Conservation (phyloP, 768 basidiomycete species). For the Ramaria sp. region DNA sequence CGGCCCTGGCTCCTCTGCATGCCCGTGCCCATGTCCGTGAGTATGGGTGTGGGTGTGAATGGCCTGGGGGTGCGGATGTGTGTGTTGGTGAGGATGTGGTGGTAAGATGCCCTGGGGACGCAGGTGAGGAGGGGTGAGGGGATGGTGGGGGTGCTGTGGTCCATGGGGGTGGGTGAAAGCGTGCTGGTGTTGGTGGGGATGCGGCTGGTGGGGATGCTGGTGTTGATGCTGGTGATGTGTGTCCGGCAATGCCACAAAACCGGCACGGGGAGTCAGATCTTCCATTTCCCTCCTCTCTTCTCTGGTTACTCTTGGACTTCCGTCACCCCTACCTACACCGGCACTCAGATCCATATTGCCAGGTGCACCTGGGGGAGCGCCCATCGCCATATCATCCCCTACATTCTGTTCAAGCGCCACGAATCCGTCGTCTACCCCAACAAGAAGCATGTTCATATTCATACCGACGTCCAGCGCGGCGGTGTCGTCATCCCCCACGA, state of each 20-base stretch:
- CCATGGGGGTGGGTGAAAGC: neutral
- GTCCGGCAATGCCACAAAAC: slow-evolving; percentile 1
- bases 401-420: neutral
- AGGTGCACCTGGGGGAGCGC: neutral
- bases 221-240: neutral
- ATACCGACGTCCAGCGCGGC: slow-evolving; percentile 7
- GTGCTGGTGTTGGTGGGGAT: neutral
- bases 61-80: neutral
- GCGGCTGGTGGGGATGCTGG: neutral
- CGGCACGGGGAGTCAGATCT: slow-evolving; percentile 12
- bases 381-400: slow-evolving; percentile 1
- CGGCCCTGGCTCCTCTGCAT: slow-evolving; percentile 36
- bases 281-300: neutral
- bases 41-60: neutral
- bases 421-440: neutral
- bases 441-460: slow-evolving; percentile 14
- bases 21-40: slow-evolving; percentile 1
- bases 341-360: neutral
- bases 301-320: slow-evolving; percentile 13
- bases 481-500: slow-evolving; percentile 2
- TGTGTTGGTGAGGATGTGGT: neutral
- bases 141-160: neutral
- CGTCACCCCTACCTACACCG: neutral
- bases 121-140: neutral
- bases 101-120: neutral